phyloP scores from a whole-genome alignment of 192 early-diverging fungal genomes.

The Linnemannia elongata region DNA sequence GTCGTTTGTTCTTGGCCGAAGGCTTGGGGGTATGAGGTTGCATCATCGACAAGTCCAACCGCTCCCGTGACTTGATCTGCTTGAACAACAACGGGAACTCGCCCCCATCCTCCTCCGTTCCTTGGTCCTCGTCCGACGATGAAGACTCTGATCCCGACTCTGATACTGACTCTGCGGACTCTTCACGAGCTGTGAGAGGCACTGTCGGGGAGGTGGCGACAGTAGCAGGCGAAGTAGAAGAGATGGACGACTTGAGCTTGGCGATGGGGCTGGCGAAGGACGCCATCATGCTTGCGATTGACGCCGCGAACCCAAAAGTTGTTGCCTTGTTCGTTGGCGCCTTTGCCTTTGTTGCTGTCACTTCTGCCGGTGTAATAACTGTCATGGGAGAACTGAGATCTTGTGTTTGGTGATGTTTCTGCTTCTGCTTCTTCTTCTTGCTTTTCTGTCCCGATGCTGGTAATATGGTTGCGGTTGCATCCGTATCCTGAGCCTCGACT shows the following conservation, averaged over 20 bases:
- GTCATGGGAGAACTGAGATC: background rate
- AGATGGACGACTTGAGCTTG: background rate
- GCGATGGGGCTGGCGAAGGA: background rate
- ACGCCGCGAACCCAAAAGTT: background rate
- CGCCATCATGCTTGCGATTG: background rate
- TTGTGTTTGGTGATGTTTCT: background rate
- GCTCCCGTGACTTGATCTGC: conserved; percentile 27
- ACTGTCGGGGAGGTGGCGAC: background rate
- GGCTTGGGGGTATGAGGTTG: conserved; percentile 20
- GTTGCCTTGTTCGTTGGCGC: background rate
- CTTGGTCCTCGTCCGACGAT: background rate
- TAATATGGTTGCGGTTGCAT: conserved; percentile 3
- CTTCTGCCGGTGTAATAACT: background rate
- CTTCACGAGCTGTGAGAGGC: background rate
- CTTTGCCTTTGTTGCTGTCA: background rate
- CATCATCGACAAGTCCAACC: conserved; percentile 22
- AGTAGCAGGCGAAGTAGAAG: background rate
- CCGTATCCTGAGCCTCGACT: background rate
- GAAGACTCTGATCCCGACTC: background rate
- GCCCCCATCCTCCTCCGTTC: background rate
- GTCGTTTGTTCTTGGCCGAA: conserved; percentile 33
- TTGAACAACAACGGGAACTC: conserved; percentile 24
- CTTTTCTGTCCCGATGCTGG: background rate
- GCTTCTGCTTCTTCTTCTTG: background rate
- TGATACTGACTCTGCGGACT: background rate